Evolutionary conservation across 768 basidiomycete genomes (phyloP), one percentile per base, ranked within the genome.

Genomic region (Chalciporus piperatus): DNA sequence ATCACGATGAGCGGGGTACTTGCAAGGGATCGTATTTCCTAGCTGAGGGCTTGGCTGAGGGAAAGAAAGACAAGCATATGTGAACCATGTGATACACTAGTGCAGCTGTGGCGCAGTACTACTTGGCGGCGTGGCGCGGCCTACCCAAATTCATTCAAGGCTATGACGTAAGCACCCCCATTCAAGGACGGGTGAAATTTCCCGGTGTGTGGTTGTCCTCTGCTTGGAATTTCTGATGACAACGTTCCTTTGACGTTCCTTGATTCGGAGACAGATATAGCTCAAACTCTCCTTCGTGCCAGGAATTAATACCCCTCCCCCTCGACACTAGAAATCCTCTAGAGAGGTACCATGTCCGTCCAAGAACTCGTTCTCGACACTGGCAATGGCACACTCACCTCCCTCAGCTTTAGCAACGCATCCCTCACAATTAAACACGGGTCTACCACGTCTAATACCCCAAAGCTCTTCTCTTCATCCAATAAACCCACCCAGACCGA

Each of bases 331-430:
- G 11, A 7, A 12, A 17, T n/a, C 40, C 17, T n/a, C 4, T 1
- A 25, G 6, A 27, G 23, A 27, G 6, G 8, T 22, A 27, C 17
- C 25, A 67, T 67, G 65, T 54, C 55, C 23, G 22, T 53, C 4
- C 49, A 47, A 25, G 54, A 57, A 39, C 63, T 66, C 54, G 55
- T 57, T 37, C 44, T 70, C 45, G 58, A 44, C 22, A 22, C 52
- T 3, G 23, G 41, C 27, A 32, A 45, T 2, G 68, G 61, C 35
- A 23, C 22, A 16, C 7, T 41, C 45, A 48, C 52, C 2, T 59
- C 56, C 4, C 66, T 76, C 56, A 32, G 60, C 11, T 66, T 70
- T 25, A 59, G 61, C 0, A 63, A 66, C 9, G 35, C 63, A 0
- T 54, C 59, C 0, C 61, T 76, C 19, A 48, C 59, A 22, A 39